phyloP scores from a whole-genome alignment of 768 basidiomycete species.

The Coprinopsis marcescibilis region DNA sequence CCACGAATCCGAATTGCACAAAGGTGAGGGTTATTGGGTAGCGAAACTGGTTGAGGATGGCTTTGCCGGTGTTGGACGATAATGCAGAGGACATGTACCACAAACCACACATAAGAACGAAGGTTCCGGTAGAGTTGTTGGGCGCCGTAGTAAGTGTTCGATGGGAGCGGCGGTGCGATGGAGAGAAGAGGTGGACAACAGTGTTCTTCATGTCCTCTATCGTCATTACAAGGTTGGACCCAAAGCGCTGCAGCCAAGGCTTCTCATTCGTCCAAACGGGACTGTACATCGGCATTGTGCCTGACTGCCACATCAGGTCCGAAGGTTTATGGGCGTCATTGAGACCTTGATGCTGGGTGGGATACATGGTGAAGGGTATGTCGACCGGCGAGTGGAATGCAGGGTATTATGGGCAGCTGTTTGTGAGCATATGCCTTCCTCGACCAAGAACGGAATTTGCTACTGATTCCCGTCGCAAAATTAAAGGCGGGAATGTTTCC shows the following conservation, averaged over 20 bases:
- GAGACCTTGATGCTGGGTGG: neutral
- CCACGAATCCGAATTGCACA: constrained; percentile 94
- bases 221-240: constrained; percentile 4
- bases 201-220: constrained; percentile 9
- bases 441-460: too few species aligned
- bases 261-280: constrained; percentile 11
- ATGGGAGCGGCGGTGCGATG: constrained; percentile 3
- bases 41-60: constrained; percentile 86
- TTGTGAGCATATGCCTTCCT: neutral
- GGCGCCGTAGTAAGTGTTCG: constrained; percentile 5
- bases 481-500: neutral
- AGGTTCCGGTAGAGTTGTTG: constrained; percentile 34
- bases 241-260: constrained; percentile 9
- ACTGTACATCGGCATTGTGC: constrained; percentile 9
- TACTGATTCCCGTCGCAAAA: too few species aligned
- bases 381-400: neutral
- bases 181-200: constrained; percentile 1
- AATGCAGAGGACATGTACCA: constrained; percentile 95
- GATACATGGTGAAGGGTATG: neutral
- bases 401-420: neutral
- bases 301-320: constrained; percentile 9
- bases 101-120: constrained; percentile 76
- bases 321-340: neutral
- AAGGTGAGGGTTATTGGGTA: constrained; percentile 97
- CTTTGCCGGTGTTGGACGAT: constrained; percentile 95